These are phyloP conservation scores for Lojkania enalia DNA, from an alignment of 2,329 filamentous ascomycete species.

Conservation along the genomic window DNA sequence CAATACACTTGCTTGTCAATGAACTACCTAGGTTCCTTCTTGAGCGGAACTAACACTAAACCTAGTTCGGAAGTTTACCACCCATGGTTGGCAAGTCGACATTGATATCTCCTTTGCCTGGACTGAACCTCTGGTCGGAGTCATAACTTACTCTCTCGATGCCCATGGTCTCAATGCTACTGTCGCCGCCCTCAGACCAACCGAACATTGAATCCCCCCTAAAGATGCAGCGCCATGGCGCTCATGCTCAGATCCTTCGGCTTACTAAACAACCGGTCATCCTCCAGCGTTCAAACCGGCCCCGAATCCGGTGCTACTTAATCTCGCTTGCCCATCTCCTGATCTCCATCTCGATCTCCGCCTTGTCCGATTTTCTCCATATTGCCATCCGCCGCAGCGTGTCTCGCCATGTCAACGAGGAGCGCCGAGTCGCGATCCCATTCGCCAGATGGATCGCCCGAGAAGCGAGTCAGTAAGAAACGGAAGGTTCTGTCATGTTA, in stretches of 20 bases:
- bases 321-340: conserved; percentile 4
- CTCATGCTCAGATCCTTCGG: no score
- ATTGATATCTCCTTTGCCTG: no score
- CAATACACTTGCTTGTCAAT: no score
- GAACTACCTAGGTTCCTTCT: no score
- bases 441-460: conserved; percentile 34
- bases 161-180: no score
- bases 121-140: no score
- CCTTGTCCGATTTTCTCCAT: conserved; percentile 26
- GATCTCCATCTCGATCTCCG: conserved; percentile 27
- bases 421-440: conserved; percentile 37
- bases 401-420: conserved; percentile 30
- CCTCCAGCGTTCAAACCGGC: conserved; percentile 8
- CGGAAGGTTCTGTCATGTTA: conserved; percentile 53
- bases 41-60: no score
- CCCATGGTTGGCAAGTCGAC: no score
- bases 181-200: no score
- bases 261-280: conserved; percentile 9
- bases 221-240: conserved; percentile 4
- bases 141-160: no score
- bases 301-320: conserved; percentile 11
- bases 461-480: conserved; percentile 48
- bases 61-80: no score
- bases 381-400: conserved; percentile 1
- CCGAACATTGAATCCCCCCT: no score